phyloP scores from a whole-genome alignment of 73 alveolate species.

The Tetrahymena malaccensis region DNA sequence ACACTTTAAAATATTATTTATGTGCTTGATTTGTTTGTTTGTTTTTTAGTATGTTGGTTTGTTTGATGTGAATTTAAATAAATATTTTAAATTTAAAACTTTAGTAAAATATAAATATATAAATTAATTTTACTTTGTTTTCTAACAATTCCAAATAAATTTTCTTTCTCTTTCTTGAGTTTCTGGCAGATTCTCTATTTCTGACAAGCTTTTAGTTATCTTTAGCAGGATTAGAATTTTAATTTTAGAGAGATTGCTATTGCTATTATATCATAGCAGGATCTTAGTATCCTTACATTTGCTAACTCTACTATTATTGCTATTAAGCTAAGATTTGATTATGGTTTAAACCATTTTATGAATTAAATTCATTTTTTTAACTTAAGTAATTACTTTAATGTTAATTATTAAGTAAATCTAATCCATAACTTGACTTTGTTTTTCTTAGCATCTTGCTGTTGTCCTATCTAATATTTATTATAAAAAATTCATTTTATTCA shows the following conservation, averaged over 20 bases:
- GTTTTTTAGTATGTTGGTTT: neutral
- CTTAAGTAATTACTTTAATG: neutral
- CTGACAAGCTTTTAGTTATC: conserved; percentile 49
- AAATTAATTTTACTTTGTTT: conserved; percentile 8
- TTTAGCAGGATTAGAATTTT: neutral
- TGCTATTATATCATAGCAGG: neutral
- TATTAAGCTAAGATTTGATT: neutral
- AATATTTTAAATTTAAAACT: neutral
- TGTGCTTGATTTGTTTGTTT: neutral
- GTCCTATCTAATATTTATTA: neutral
- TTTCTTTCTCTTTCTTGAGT: conserved; percentile 64
- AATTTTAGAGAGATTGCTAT: neutral
- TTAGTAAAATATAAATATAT: neutral
- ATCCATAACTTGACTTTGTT: neutral
- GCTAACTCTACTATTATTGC: neutral
- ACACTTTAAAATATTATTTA: no score
- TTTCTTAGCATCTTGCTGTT: neutral
- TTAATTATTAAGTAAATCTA: neutral
- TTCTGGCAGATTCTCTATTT: conserved; percentile 70
- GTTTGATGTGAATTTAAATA: no score
- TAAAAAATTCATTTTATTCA: neutral
- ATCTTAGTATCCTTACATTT: neutral
- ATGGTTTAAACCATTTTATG: neutral
- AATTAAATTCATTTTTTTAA: neutral
- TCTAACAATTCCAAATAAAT: conserved; percentile 51